Conservation (phyloP, 129 eudicot species). For the Glebionis coronaria region DNA sequence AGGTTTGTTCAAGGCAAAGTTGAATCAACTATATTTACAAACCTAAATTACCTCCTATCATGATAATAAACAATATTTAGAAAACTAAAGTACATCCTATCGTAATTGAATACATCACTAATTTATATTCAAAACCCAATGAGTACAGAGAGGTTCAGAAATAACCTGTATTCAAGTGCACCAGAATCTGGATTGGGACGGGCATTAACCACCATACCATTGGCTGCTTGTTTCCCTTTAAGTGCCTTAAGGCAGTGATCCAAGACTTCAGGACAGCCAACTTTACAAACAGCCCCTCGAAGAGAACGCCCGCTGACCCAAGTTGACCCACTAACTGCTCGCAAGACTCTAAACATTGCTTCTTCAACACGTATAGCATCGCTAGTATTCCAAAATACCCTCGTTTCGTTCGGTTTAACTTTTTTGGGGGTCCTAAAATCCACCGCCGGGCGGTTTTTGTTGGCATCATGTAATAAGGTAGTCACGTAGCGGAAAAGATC, state of each 20-base stretch:
- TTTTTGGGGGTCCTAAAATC: conserved; percentile 43
- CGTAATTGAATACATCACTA: neutral
- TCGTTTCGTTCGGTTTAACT: conserved; percentile 40
- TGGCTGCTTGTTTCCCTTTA: conserved; percentile 66
- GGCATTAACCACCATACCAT: conserved; percentile 64
- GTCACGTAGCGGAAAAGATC: conserved; percentile 60
- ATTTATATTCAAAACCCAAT: neutral
- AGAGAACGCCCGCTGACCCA: conserved; percentile 95
- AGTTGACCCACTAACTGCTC: conserved; percentile 68
- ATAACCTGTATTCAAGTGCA: conserved; percentile 82
- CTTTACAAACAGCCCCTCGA: conserved; percentile 84
- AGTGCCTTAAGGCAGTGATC: conserved; percentile 90
- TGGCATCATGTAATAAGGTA: conserved; percentile 55
- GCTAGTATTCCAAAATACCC: conserved; percentile 51
- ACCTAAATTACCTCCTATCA: too few relatives aligned
- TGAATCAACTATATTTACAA: too few relatives aligned
- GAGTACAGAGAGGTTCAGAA: neutral
- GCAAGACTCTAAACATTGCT: conserved; percentile 77
- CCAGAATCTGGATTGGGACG: conserved; percentile 68
- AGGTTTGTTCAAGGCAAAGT: neutral
- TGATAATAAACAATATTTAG: too few relatives aligned
- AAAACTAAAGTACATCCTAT: too few relatives aligned
- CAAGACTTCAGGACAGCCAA: conserved; percentile 75
- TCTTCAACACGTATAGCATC: conserved; percentile 70
- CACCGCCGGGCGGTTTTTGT: conserved; percentile 22